A percentile compares a stretch with the other conserved stretches of the same genome.
These are phyloP conservation scores for Amanita brunnescens DNA, from an alignment of 768 basidiomycete species.

Conservation along the genomic window DNA sequence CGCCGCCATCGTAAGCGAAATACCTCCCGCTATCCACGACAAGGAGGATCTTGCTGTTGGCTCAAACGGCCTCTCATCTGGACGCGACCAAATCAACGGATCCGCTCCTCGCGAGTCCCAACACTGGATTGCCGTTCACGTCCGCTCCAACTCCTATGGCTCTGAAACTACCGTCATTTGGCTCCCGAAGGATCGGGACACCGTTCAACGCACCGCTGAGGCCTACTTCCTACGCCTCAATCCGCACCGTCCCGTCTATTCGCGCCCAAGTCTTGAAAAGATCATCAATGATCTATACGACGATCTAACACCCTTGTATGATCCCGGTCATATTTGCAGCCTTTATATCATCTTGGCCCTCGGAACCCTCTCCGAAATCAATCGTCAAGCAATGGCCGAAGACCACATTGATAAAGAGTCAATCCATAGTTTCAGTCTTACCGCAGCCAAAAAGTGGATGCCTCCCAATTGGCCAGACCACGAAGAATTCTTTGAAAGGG, in stretches of 20 bases:
- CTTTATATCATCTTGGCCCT: slow-evolving; percentile 72
- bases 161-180: slow-evolving; percentile 43
- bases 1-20: slow-evolving; percentile 55
- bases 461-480: slow-evolving; percentile 68
- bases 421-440: slow-evolving; percentile 25
- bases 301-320: slow-evolving; percentile 37
- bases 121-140: slow-evolving; percentile 45
- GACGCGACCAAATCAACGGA: slow-evolving; percentile 53
- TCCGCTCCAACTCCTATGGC: slow-evolving; percentile 26
- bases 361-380: slow-evolving; percentile 76
- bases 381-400: slow-evolving; percentile 49
- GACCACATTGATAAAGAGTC: slow-evolving; percentile 37
- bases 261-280: slow-evolving; percentile 58
- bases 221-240: slow-evolving; percentile 76
- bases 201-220: slow-evolving; percentile 53
- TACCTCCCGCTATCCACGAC: slow-evolving; percentile 39
- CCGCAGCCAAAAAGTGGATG: slow-evolving; percentile 52
- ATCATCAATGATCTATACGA: slow-evolving; percentile 61
- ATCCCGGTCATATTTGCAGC: slow-evolving; percentile 74
- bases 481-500: slow-evolving; percentile 79
- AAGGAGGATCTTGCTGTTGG: slow-evolving; percentile 75
- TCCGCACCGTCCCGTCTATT: slow-evolving; percentile 69
- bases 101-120: slow-evolving; percentile 49
- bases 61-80: slow-evolving; percentile 59
- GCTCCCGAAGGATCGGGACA: slow-evolving; percentile 70